These are phyloP conservation scores for Xerocomus spinulosus DNA, from an alignment of 768 basidiomycete genomes.

Conservation along the genomic window DNA sequence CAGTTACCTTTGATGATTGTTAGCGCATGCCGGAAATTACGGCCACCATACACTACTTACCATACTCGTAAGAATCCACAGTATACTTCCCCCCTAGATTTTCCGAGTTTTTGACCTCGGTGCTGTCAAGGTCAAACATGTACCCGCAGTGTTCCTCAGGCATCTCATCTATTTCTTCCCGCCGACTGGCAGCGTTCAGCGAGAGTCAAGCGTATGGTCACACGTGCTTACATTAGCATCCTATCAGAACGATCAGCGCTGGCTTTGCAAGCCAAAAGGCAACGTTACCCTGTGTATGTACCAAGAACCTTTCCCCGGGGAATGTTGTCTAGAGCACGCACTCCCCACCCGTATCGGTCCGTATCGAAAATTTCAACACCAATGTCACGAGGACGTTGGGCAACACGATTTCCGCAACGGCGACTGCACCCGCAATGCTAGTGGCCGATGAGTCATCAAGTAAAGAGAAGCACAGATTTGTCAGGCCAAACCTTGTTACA, in stretches of 20 bases:
- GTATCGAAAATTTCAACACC: conserved; percentile 69
- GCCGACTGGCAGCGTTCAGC: conserved; percentile 31
- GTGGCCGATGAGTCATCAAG: not conserved
- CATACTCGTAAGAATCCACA: conserved; percentile 50
- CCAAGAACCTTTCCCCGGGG: conserved; percentile 58
- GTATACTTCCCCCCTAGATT: conserved; percentile 39
- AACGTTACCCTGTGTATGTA: conserved; percentile 59
- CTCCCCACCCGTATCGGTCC: conserved; percentile 58
- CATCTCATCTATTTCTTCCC: conserved; percentile 39
- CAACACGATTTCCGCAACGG: conserved; percentile 56
- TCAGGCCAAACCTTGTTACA: conserved; percentile 51
- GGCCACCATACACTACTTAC: conserved; percentile 31
- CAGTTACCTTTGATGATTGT: conserved; percentile 53
- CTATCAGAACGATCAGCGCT: conserved; percentile 26
- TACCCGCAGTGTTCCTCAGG: conserved; percentile 40
- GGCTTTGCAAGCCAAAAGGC: not conserved
- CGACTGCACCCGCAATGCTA: conserved; percentile 44
- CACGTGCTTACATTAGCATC: conserved; percentile 40
- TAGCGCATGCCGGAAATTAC: not conserved
- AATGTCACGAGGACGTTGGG: conserved; percentile 52
- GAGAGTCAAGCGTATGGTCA: not conserved
- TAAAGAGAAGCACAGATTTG: not conserved
- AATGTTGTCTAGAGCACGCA: conserved; percentile 41
- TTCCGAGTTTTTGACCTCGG: conserved; percentile 38
- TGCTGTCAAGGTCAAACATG: conserved; percentile 61